Evolutionary conservation across 495 filamentous ascomycete species (phyloP).

Genomic region (Oidiodendron maius): DNA sequence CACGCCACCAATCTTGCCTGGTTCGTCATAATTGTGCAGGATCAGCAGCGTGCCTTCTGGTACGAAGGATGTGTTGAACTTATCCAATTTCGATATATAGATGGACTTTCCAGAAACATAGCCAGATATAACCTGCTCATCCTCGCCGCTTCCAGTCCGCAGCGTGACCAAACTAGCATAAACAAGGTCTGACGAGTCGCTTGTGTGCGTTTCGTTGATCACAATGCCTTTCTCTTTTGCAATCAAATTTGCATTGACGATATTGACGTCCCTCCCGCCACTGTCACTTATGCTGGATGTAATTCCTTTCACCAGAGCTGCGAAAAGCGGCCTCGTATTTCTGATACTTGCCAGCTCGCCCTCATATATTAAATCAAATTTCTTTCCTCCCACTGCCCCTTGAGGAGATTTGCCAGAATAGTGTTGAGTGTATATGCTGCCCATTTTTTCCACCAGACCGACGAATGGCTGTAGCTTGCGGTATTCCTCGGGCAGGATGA

Average conservation of each 20-base stretch:
- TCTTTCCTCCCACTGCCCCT: constrained; percentile 38
- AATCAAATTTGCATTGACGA: constrained; percentile 65
- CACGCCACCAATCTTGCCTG: constrained; percentile 68
- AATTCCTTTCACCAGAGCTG: constrained; percentile 64
- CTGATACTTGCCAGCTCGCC: constrained; percentile 55
- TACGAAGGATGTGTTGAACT: constrained; percentile 57
- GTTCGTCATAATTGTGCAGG: constrained; percentile 64
- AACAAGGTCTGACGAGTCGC: constrained; percentile 40
- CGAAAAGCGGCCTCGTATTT: constrained; percentile 65
- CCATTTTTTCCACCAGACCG: constrained; percentile 61
- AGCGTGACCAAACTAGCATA: constrained; percentile 61
- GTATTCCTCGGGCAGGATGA: constrained; percentile 70
- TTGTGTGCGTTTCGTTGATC: constrained; percentile 56
- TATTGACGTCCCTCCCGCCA: constrained; percentile 61
- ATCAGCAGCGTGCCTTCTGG: constrained; percentile 60
- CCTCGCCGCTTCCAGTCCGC: constrained; percentile 20
- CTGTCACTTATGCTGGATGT: constrained; percentile 50
- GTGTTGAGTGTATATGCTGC: constrained; percentile 64
- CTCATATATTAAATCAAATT: constrained; percentile 64
- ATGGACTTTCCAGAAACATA: constrained; percentile 52
- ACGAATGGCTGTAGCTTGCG: constrained; percentile 65
- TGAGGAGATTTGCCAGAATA: constrained; percentile 34
- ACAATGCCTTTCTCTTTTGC: constrained; percentile 63
- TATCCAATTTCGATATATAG: constrained; percentile 59
- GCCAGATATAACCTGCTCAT: constrained; percentile 57